phyloP scores from a whole-genome alignment of 176 grass and related monocot species.

The Urochloa ruziziensis region DNA sequence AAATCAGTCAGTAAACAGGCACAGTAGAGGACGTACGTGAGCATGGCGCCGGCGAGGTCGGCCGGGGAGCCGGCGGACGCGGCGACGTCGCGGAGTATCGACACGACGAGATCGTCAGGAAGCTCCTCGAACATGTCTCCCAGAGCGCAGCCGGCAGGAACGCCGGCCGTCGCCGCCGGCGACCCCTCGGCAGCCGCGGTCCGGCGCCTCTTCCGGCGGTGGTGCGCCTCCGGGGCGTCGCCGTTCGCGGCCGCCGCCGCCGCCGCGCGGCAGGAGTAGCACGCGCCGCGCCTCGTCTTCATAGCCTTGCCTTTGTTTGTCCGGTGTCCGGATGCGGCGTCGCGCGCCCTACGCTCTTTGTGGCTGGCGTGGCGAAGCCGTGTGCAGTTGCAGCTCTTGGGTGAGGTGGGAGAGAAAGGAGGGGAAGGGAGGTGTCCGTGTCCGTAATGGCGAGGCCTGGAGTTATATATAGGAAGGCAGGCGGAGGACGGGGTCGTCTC shows the following conservation, averaged over 20 bases:
- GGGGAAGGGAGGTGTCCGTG: not conserved
- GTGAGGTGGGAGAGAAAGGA: not conserved
- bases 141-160: not conserved
- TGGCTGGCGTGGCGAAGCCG: not conserved
- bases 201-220: slow-evolving; percentile 41
- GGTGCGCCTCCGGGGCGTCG: slow-evolving; percentile 1
- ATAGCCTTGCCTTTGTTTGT: no score
- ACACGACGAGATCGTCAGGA: slow-evolving; percentile 70
- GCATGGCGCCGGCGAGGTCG: slow-evolving; percentile 61
- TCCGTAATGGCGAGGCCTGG: slow-evolving; percentile 32
- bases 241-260: not conserved
- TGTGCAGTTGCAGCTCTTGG: not conserved
- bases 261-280: slow-evolving; percentile 22
- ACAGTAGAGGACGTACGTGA: slow-evolving; percentile 42
- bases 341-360: not conserved
- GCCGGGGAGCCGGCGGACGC: slow-evolving; percentile 48
- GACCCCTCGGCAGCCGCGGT: not conserved
- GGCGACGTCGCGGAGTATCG: slow-evolving; percentile 58
- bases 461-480: slow-evolving; percentile 33
- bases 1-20: not conserved
- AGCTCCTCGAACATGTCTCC: slow-evolving; percentile 61
- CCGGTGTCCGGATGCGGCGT: not conserved
- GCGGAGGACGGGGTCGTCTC: not conserved
- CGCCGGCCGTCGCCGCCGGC: not conserved
- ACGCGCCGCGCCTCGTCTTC: slow-evolving; percentile 47